Percentiles rank a stretch among this genome's conserved stretches.
phyloP scores from a whole-genome alignment of 2,329 filamentous ascomycete species.

The Penicillium sumatraense region DNA sequence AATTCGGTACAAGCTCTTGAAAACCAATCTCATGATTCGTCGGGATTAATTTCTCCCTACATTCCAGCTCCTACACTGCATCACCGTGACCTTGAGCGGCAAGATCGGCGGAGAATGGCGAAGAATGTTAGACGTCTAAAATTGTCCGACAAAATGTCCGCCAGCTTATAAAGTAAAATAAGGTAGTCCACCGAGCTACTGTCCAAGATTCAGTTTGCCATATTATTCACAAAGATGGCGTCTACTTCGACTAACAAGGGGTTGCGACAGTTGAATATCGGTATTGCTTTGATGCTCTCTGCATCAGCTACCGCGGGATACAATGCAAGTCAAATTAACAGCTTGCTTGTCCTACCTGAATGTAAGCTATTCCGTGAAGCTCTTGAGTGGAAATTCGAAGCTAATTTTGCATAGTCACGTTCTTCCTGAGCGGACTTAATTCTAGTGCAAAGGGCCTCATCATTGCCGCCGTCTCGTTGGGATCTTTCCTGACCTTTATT shows the following conservation, averaged over 20 bases:
- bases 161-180: slow-evolving; percentile 2
- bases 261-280: slow-evolving; percentile 24
- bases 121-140: slow-evolving; percentile 8
- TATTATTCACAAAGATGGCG: slow-evolving; percentile 5
- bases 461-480: slow-evolving; percentile 29
- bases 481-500: slow-evolving; percentile 27
- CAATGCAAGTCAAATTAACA: slow-evolving; percentile 31
- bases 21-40: slow-evolving; percentile 11
- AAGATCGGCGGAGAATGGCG: slow-evolving; percentile 9
- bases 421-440: slow-evolving; percentile 19
- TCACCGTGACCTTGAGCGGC: slow-evolving; percentile 6
- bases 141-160: slow-evolving; percentile 16
- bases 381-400: neutral
- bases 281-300: slow-evolving; percentile 28
- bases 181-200: slow-evolving; percentile 1
- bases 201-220: neutral
- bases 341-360: slow-evolving; percentile 27
- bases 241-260: slow-evolving; percentile 10
- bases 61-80: slow-evolving; percentile 12
- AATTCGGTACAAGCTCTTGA: slow-evolving; percentile 1
- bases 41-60: slow-evolving; percentile 13
- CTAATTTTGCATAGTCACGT: slow-evolving; percentile 17
- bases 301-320: slow-evolving; percentile 30
- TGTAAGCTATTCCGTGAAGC: too few species aligned
- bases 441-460: slow-evolving; percentile 23